Evolutionary conservation across 225 moss, liverwort and hornwort species (phyloP).

Genomic region (Marchantia polymorpha): DNA sequence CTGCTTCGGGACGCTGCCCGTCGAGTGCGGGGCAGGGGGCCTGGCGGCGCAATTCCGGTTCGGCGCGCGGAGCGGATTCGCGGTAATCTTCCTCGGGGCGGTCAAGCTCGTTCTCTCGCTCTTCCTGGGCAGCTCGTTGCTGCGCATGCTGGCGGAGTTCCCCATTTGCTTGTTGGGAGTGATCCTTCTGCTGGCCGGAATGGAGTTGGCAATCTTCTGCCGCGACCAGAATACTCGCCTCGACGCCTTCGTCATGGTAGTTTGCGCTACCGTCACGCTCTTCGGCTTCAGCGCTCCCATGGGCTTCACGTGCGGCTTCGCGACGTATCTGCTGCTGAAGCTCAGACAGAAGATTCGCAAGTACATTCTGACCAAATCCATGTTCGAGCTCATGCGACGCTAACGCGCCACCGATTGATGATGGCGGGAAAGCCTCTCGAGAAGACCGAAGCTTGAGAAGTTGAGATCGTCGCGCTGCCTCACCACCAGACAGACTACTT

Average conservation of each 20-base stretch:
- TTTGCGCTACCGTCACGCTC: slow-evolving; percentile 57
- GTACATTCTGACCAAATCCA: background rate
- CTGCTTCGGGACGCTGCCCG: slow-evolving; percentile 79
- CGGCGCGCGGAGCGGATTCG: slow-evolving; percentile 69
- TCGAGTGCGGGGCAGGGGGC: slow-evolving; percentile 84
- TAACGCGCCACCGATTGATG: background rate
- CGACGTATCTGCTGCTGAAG: slow-evolving; percentile 47
- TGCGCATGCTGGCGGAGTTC: slow-evolving; percentile 61
- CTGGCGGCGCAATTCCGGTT: slow-evolving; percentile 85
- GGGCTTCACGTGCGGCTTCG: slow-evolving; percentile 53
- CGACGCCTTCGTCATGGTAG: slow-evolving; percentile 67
- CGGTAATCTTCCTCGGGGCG: slow-evolving; percentile 67
- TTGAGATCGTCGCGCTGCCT: background rate
- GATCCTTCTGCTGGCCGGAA: slow-evolving; percentile 73
- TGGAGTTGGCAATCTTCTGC: slow-evolving; percentile 94
- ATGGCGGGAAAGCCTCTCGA: background rate
- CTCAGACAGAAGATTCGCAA: slow-evolving; percentile 24
- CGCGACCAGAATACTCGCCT: slow-evolving; percentile 65
- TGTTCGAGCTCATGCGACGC: background rate
- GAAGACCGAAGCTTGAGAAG: background rate
- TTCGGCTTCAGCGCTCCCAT: slow-evolving; percentile 53
- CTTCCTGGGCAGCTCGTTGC: slow-evolving; percentile 63
- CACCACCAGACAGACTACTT: background rate
- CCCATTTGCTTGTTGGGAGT: slow-evolving; percentile 77
- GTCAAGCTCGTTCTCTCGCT: slow-evolving; percentile 59